Conservation (phyloP, 805 yeast species). For the Sungouiella thailandica region DNA sequence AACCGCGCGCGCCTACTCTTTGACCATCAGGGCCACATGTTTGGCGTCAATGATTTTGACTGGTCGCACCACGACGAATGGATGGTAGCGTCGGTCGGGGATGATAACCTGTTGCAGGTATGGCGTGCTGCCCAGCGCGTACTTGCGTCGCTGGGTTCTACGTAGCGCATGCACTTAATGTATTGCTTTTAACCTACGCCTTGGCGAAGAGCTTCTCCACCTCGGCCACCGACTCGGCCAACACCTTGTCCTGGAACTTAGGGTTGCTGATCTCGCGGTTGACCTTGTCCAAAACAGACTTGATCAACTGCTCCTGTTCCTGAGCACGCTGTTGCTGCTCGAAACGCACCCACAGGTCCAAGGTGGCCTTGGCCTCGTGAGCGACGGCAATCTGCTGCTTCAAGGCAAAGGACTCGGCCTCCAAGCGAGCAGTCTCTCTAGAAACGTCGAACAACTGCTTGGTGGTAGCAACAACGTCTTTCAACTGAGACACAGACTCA, state of each 20-base stretch:
- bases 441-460: slow-evolving; percentile 89
- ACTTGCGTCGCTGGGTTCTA: too few relatives aligned
- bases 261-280: slow-evolving; percentile 78
- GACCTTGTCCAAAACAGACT: slow-evolving; percentile 83
- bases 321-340: slow-evolving; percentile 94
- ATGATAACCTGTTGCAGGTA: slow-evolving; percentile 81
- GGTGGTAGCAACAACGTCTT: slow-evolving; percentile 89
- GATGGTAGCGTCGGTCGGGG: slow-evolving; percentile 72
- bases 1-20: slow-evolving; percentile 40
- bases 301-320: slow-evolving; percentile 89
- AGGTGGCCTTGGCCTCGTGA: slow-evolving; percentile 85
- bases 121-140: slow-evolving; percentile 59
- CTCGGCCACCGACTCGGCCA: slow-evolving; percentile 88
- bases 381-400: slow-evolving; percentile 88
- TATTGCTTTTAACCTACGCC: slow-evolving; percentile 24
- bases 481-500: slow-evolving; percentile 77
- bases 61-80: slow-evolving; percentile 76
- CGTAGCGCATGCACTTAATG: too few relatives aligned
- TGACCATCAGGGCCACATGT: slow-evolving; percentile 80
- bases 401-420: slow-evolving; percentile 89
- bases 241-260: slow-evolving; percentile 88
- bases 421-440: slow-evolving; percentile 93
- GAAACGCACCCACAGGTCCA: slow-evolving; percentile 98
- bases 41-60: slow-evolving; percentile 77
- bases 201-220: slow-evolving; percentile 77